Conservation (phyloP, 257 asterid species). For the Echites panduratus region DNA sequence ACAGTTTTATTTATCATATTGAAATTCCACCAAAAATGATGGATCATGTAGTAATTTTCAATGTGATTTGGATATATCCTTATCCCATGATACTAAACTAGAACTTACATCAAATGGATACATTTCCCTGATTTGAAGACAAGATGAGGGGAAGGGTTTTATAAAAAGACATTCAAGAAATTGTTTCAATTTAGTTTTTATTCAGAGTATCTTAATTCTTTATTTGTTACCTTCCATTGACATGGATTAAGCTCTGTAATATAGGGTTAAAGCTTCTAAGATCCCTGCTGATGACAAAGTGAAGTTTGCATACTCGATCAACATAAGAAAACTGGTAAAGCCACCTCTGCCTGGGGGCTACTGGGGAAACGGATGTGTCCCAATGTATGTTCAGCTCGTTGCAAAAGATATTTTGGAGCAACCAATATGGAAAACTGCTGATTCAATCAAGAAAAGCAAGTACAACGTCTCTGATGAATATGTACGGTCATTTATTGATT, state of each 20-base stretch:
- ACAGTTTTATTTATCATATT: neutral
- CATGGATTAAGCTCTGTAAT: neutral
- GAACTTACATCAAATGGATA: neutral
- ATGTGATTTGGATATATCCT: too few species aligned
- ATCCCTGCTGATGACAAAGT: constrained; percentile 43
- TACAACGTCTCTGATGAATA: constrained; percentile 42
- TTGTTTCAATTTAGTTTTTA: too few species aligned
- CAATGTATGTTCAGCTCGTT: constrained; percentile 57
- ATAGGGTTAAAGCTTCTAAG: constrained; percentile 45
- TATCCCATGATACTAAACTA: neutral
- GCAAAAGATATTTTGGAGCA: constrained; percentile 49
- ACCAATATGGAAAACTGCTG: constrained; percentile 54
- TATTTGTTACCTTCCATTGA: neutral
- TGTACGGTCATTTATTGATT: constrained; percentile 56
- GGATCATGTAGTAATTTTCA: neutral
- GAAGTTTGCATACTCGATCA: constrained; percentile 62
- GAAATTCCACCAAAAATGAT: too few species aligned
- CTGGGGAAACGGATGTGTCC: constrained; percentile 91
- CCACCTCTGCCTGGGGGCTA: constrained; percentile 70
- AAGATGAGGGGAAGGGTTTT: neutral
- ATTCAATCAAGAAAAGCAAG: constrained; percentile 66
- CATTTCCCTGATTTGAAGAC: neutral
- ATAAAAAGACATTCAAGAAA: neutral
- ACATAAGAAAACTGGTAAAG: constrained; percentile 43
- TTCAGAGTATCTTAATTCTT: neutral